Conservation (phyloP, 257 asterid species). For the Eucommia ulmoides region DNA sequence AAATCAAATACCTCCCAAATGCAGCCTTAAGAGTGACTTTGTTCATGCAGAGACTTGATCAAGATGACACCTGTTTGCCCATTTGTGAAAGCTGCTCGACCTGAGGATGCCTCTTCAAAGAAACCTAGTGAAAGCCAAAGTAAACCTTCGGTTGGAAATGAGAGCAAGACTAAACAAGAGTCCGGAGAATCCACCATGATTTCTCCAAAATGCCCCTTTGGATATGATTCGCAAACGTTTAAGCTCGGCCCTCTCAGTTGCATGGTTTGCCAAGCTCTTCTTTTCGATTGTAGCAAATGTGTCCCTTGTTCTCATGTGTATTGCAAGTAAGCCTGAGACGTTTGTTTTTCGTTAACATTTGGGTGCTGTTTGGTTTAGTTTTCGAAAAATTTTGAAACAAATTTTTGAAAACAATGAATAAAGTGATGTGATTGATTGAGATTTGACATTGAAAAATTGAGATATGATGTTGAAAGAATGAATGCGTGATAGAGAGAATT, state of each 20-base stretch:
- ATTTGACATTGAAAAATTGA: no score
- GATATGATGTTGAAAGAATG: no score
- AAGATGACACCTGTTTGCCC: conserved; percentile 96
- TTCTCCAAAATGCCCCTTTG: conserved; percentile 37
- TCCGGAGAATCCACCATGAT: conserved; percentile 14
- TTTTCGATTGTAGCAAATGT: conserved; percentile 78
- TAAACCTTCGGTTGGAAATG: conserved; percentile 26
- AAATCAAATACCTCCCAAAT: background rate
- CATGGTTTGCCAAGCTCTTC: conserved; percentile 88
- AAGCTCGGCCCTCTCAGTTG: conserved; percentile 96
- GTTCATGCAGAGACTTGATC: conserved; percentile 22
- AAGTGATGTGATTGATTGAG: no score
- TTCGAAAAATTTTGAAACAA: no score
- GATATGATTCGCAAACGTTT: conserved; percentile 71
- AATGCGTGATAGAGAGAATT: no score
- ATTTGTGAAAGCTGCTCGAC: conserved; percentile 61
- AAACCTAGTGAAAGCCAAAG: conserved; percentile 47
- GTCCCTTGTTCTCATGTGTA: conserved; percentile 82
- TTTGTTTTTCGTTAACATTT: no score
- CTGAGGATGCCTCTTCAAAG: conserved; percentile 60
- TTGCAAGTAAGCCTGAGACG: conserved; percentile 83
- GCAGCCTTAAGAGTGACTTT: background rate
- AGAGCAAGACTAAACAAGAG: conserved; percentile 17
- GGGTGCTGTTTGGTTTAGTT: no score
- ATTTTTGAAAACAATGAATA: no score